Percentiles rank a stretch among this genome's conserved stretches.
Conservation (phyloP, 805 yeast genomes). For the Teunomyces barrocoloradensis region DNA sequence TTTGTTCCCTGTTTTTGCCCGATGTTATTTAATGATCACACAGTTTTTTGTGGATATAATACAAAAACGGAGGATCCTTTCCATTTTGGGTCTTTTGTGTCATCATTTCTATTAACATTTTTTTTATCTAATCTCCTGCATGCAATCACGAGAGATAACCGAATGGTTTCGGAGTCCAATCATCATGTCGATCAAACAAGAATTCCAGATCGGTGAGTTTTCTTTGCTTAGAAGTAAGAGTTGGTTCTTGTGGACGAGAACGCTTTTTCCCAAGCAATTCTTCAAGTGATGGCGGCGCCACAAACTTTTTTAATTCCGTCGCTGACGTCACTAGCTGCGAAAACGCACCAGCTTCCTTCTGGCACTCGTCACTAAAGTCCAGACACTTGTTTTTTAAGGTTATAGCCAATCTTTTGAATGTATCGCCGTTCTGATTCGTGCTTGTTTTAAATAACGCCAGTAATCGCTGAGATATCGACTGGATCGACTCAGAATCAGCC, state of each 20-base stretch:
- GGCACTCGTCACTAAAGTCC: neutral
- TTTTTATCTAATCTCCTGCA: neutral
- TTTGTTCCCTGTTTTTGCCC: neutral
- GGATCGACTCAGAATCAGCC: neutral
- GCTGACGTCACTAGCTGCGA: neutral
- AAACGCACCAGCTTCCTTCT: neutral
- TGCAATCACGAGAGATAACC: constrained; percentile 27
- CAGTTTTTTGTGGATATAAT: neutral
- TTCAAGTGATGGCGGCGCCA: constrained; percentile 19
- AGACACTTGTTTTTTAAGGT: neutral
- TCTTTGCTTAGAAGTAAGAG: constrained; percentile 2
- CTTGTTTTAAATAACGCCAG: neutral
- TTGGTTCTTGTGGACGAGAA: constrained; percentile 17
- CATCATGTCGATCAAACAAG: constrained; percentile 29
- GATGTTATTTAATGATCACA: neutral
- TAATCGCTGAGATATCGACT: neutral
- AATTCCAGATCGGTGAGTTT: constrained; percentile 6
- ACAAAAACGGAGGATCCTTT: neutral
- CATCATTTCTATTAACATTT: neutral
- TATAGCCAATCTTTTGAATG: neutral
- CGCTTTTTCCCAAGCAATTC: constrained; percentile 23
- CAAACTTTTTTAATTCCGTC: constrained; percentile 5
- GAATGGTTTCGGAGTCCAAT: constrained; percentile 58
- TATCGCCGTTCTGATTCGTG: neutral
- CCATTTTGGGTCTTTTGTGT: neutral